A percentile compares a stretch with the other conserved stretches of the same genome.
These are phyloP conservation scores for Endocalyx cinctus DNA, from an alignment of 2,329 filamentous ascomycete genomes.

Conservation along the genomic window DNA sequence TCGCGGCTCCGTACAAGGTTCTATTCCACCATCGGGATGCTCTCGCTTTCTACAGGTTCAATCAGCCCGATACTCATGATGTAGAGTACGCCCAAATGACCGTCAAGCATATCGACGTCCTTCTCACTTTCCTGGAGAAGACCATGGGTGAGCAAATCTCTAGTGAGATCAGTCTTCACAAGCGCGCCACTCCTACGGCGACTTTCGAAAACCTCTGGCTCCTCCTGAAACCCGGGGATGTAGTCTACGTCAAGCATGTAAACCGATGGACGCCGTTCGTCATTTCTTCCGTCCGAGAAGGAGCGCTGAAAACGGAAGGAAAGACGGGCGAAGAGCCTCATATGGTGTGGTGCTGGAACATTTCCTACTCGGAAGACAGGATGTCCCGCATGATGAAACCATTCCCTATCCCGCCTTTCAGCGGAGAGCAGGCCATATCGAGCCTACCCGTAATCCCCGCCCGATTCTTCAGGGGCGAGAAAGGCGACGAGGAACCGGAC, in stretches of 20 bases:
- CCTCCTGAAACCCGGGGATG: conserved; percentile 39
- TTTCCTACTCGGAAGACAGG: conserved; percentile 29
- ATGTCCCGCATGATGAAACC: conserved; percentile 34
- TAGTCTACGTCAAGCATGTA: conserved; percentile 38
- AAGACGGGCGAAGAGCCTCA: conserved; percentile 9
- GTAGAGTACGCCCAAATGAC: conserved; percentile 37
- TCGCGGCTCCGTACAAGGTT: conserved; percentile 43
- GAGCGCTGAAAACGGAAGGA: conserved; percentile 1
- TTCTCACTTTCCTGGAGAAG: conserved; percentile 39
- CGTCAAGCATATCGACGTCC: conserved; percentile 39
- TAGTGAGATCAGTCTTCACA: conserved; percentile 37
- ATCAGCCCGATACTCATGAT: conserved; percentile 37
- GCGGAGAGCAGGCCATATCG: conserved; percentile 39
- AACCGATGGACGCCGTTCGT: conserved; percentile 38
- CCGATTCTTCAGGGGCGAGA: conserved; percentile 35
- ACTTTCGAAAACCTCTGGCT: conserved; percentile 44
- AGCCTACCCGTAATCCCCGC: conserved; percentile 39
- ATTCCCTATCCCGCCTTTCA: conserved; percentile 33
- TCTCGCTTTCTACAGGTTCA: conserved; percentile 35
- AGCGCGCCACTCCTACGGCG: conserved; percentile 31
- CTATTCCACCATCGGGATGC: conserved; percentile 42
- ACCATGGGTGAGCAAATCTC: conserved; percentile 31
- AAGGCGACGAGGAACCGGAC: conserved; percentile 20
- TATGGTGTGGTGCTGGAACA: conserved; percentile 37
- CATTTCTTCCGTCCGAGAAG: conserved; percentile 28